Conservation (phyloP, 1,139 yeast species). For the Casaregolazyma suthepensis region DNA sequence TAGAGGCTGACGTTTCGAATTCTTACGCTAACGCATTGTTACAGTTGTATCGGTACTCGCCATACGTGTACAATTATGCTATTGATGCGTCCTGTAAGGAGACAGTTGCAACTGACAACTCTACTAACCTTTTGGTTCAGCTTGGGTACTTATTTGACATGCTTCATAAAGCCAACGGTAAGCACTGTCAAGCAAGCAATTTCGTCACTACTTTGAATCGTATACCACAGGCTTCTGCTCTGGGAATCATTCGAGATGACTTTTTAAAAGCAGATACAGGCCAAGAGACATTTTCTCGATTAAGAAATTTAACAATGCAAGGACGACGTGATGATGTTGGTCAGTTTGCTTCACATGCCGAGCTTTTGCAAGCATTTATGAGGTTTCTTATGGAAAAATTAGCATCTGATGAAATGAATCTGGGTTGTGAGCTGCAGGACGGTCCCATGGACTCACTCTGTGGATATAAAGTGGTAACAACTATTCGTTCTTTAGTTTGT, state of each 20-base stretch:
- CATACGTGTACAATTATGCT: conserved; percentile 62
- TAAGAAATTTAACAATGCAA: neutral
- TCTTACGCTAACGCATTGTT: conserved; percentile 74
- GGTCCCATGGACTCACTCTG: conserved; percentile 4
- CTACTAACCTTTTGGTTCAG: conserved; percentile 55
- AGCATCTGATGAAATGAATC: conserved; percentile 37
- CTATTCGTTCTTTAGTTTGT: conserved; percentile 18
- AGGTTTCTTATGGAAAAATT: conserved; percentile 51
- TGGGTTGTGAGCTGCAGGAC: conserved; percentile 3
- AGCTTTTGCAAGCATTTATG: conserved; percentile 50
- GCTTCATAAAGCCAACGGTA: conserved; percentile 76
- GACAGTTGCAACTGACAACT: conserved; percentile 29
- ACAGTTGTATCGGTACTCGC: conserved; percentile 76
- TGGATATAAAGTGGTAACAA: conserved; percentile 15
- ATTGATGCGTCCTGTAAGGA: conserved; percentile 26
- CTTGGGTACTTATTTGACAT: conserved; percentile 86
- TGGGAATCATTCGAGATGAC: conserved; percentile 51
- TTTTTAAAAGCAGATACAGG: conserved; percentile 11
- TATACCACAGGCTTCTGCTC: conserved; percentile 34
- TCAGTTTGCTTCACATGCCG: conserved; percentile 17
- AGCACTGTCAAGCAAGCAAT: conserved; percentile 65
- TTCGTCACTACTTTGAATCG: conserved; percentile 48
- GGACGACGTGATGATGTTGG: neutral
- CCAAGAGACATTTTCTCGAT: neutral
- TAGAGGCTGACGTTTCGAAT: conserved; percentile 80